phyloP scores from a whole-genome alignment of 148 eudicot species.

The Mesembryanthemum crystallinum region DNA sequence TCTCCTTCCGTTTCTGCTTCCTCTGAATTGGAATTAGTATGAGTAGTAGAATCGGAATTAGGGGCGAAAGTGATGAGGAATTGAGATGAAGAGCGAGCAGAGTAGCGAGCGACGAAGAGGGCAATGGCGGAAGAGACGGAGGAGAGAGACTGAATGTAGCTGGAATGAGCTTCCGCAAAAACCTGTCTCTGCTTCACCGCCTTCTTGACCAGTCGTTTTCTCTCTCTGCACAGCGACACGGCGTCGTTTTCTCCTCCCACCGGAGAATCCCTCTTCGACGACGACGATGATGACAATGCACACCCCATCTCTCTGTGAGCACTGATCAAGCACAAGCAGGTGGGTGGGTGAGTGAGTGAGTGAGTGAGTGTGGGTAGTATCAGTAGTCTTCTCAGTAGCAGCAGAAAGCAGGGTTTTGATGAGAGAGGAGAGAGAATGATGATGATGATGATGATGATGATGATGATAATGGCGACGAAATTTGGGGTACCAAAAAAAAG shows the following conservation, averaged over 20 bases:
- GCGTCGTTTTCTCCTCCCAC: slow-evolving; percentile 17
- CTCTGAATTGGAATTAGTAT: slow-evolving; percentile 3
- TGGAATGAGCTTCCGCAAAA: slow-evolving; percentile 43
- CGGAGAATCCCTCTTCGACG: no score
- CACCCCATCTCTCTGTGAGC: slow-evolving; percentile 41
- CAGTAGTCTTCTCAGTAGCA: not conserved
- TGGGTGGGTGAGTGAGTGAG: not conserved
- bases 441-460: no score
- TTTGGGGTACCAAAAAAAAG: not conserved
- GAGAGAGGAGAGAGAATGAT: no score
- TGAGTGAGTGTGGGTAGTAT: not conserved
- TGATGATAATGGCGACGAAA: no score
- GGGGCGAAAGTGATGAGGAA: slow-evolving; percentile 19
- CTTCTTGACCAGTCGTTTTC: slow-evolving; percentile 41
- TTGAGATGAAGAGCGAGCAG: slow-evolving; percentile 23
- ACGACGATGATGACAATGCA: slow-evolving; percentile 1
- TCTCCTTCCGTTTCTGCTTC: slow-evolving; percentile 11
- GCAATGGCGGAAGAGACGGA: slow-evolving; percentile 42
- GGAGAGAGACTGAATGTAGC: slow-evolving; percentile 39
- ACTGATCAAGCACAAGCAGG: no score
- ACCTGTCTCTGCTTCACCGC: slow-evolving; percentile 32
- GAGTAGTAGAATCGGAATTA: no score
- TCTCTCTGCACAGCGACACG: slow-evolving; percentile 33
- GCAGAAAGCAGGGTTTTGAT: slow-evolving; percentile 1
- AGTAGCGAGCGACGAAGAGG: slow-evolving; percentile 31